Evolutionary conservation across 805 yeast species (phyloP).

Genomic region (Candida orba): DNA sequence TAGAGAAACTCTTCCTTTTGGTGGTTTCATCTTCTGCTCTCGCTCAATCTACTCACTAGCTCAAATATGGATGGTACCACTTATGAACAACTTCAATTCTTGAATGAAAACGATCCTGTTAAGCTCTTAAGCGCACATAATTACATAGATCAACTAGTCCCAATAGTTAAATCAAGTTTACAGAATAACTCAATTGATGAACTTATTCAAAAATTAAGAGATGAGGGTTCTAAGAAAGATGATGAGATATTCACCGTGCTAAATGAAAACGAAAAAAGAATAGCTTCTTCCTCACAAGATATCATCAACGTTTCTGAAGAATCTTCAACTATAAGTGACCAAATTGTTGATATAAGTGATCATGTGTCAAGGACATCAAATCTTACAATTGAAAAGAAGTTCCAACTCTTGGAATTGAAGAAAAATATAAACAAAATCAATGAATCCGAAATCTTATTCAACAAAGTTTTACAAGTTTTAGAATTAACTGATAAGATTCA

Average conservation of each 20-base stretch:
- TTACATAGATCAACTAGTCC: slow-evolving; percentile 73
- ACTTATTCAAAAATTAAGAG: slow-evolving; percentile 48
- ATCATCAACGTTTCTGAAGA: slow-evolving; percentile 54
- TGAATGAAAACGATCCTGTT: slow-evolving; percentile 21
- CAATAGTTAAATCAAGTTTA: slow-evolving; percentile 61
- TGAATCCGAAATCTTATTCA: slow-evolving; percentile 63
- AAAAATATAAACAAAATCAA: slow-evolving; percentile 60
- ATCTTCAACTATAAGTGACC: slow-evolving; percentile 49
- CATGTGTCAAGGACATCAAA: slow-evolving; percentile 58
- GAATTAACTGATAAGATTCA: slow-evolving; percentile 83
- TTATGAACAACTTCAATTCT: slow-evolving; percentile 10
- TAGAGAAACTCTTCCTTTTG: no score
- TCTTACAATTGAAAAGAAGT: slow-evolving; percentile 57
- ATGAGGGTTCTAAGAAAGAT: slow-evolving; percentile 52
- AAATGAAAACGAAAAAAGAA: slow-evolving; percentile 49
- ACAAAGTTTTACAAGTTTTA: slow-evolving; percentile 69
- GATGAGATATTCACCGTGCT: slow-evolving; percentile 55
- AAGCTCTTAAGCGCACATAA: slow-evolving; percentile 43
- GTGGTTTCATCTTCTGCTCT: no score
- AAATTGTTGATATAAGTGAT: slow-evolving; percentile 48
- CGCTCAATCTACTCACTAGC: background rate
- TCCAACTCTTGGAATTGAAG: slow-evolving; percentile 49
- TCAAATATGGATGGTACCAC: background rate
- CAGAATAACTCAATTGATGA: slow-evolving; percentile 45
- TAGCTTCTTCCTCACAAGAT: slow-evolving; percentile 51